These are phyloP conservation scores for Stylonectria norvegica DNA, from an alignment of 2,329 filamentous ascomycete species.

Conservation along the genomic window DNA sequence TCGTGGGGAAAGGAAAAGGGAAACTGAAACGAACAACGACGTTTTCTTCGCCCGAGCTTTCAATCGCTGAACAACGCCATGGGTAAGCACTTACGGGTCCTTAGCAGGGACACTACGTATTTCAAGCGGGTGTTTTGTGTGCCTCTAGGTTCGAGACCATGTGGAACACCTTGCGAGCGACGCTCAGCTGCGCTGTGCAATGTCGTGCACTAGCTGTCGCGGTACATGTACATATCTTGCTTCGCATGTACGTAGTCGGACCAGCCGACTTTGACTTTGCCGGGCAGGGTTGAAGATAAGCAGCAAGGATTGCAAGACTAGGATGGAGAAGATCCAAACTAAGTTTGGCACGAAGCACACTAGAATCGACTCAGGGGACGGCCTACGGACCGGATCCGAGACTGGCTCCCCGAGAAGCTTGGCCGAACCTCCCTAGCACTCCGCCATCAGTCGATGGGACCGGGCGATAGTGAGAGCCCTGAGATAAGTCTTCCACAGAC, in stretches of 20 bases:
- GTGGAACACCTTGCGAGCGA: too few relatives aligned
- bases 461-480: not conserved
- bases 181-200: too few relatives aligned
- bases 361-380: not conserved
- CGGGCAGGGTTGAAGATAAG: not conserved
- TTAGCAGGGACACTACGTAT: too few relatives aligned
- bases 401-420: slow-evolving; percentile 10
- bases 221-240: too few relatives aligned
- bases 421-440: slow-evolving; percentile 13
- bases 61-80: too few relatives aligned
- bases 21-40: not conserved
- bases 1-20: not conserved
- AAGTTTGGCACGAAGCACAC: not conserved
- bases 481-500: too few relatives aligned
- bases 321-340: slow-evolving; percentile 2
- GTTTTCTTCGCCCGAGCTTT: too few relatives aligned
- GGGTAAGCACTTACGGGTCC: too few relatives aligned
- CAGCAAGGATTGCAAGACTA: not conserved
- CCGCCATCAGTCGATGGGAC: slow-evolving; percentile 11
- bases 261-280: not conserved
- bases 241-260: too few relatives aligned
- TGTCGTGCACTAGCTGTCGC: too few relatives aligned
- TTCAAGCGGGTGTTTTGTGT: too few relatives aligned
- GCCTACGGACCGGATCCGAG: slow-evolving; percentile 3
- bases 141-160: too few relatives aligned